Percentiles rank a stretch among this genome's conserved stretches.
Conservation (phyloP, 2,329 filamentous ascomycete species). For the Periconia sp. region DNA sequence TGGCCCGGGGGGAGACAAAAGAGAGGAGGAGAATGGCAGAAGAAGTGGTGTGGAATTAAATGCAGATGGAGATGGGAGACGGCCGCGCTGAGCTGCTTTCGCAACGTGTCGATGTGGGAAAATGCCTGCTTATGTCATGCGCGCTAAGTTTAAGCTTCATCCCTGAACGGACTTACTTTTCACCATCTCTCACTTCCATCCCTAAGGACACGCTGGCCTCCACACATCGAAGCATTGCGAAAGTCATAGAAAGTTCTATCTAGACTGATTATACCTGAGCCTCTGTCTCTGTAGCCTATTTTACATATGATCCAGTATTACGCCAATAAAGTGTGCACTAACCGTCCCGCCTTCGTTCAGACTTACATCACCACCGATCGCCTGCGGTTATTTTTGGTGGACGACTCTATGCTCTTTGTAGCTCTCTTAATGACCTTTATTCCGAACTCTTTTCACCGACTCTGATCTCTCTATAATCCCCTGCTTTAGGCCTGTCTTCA, state of each 20-base stretch:
- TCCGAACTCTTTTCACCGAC: too few relatives aligned
- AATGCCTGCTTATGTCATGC: conserved; percentile 19
- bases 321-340: too few relatives aligned
- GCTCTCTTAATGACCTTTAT: too few relatives aligned
- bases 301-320: too few relatives aligned
- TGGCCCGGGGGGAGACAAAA: conserved; percentile 39
- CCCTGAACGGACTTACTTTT: conserved; percentile 24
- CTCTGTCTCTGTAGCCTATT: too few relatives aligned
- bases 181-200: conserved; percentile 14
- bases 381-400: too few relatives aligned
- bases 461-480: too few relatives aligned
- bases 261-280: too few relatives aligned
- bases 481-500: too few relatives aligned
- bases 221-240: conserved; percentile 10
- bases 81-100: conserved; percentile 31
- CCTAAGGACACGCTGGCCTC: conserved; percentile 26
- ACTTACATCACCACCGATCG: too few relatives aligned
- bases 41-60: conserved; percentile 28
- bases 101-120: conserved; percentile 39
- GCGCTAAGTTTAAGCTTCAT: conserved; percentile 28
- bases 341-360: too few relatives aligned
- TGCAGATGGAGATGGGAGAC: conserved; percentile 35
- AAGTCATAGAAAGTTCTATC: conserved; percentile 1
- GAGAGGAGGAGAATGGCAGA: conserved; percentile 40
- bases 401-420: too few relatives aligned